Base-by-base conservation (phyloP, 108 stramenopile species). In the Craspedostauros australis region DNA sequence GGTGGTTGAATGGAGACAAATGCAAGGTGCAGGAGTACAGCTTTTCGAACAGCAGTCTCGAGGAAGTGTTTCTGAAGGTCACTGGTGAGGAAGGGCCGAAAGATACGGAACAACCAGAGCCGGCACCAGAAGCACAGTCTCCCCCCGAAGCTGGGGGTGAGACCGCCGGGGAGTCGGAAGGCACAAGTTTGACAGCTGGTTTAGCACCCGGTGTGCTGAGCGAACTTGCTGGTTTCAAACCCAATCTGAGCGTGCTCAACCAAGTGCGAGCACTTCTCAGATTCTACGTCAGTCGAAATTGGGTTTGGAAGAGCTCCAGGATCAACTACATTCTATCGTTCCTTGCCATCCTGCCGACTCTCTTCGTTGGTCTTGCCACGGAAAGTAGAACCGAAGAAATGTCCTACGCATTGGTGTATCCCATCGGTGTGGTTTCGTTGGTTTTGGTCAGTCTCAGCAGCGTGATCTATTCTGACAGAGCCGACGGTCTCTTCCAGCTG, bases 61-160 rank as follows among this genome's bases (percentile, higher is more conserved):
- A 77, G 57, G 76, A 77, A 60, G 71, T 77, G 0, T 77, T 77
- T 49, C 62, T 77, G 39, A 57, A 62, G n/a, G 63, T 77, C 2
- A 73, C 71, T 5, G 30, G 39, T 16, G 18, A 54, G 15, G 54
- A 61, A n/a, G 22, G 36, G n/a, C n/a, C n/a, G n/a, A n/a, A n/a
- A n/a, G n/a, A n/a, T n/a, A n/a, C n/a, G 27, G 42, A 4, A 3
- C 22, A 56, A 18, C 29, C 38, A 27, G 7, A 30, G 20, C 12
- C 34, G 49, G 16, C 39, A 45, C 6, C 18, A 19, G 30, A 52
- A 23, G 31, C 62, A 24, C 23, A 37, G 7, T 41, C n/a, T n/a
- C n/a, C n/a, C n/a, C n/a, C 38, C 25, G 14, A 34, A n/a, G 9
- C 31, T 50, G 30, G 44, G 38, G 8, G 14, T 19, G 38, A n/a